phyloP scores from a whole-genome alignment of 495 filamentous ascomycete genomes.

The Tuber indicum region DNA sequence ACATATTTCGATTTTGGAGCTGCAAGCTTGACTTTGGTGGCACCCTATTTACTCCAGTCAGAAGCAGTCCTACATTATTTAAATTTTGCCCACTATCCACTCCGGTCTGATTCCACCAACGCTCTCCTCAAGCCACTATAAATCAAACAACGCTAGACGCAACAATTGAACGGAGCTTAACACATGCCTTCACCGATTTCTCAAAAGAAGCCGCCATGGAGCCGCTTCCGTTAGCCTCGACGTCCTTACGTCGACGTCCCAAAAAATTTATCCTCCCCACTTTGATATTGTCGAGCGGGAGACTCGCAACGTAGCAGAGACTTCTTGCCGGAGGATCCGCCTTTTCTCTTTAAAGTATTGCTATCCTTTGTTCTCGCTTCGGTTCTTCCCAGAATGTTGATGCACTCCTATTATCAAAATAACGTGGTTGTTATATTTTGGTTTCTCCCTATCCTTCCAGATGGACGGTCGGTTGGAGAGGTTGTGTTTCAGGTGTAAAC shows the following conservation, averaged over 20 bases:
- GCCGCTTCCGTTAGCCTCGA: constrained; percentile 31
- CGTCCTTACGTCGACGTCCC: constrained; percentile 36
- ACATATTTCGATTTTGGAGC: constrained; percentile 99
- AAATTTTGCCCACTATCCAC: constrained; percentile 8
- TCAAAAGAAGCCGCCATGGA: constrained; percentile 76
- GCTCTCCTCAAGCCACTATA: not conserved
- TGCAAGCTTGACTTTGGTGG: constrained; percentile 93
- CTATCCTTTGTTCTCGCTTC: not conserved
- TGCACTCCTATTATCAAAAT: not conserved
- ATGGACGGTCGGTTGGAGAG: not conserved
- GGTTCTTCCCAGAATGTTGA: not conserved
- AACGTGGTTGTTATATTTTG: not conserved
- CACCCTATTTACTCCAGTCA: constrained; percentile 49
- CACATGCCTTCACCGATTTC: constrained; percentile 70
- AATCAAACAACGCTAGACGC: not conserved
- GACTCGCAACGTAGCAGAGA: constrained; percentile 26
- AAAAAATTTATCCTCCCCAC: constrained; percentile 36
- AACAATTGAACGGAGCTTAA: constrained; percentile 20
- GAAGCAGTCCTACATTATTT: constrained; percentile 4
- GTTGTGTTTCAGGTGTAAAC: not conserved
- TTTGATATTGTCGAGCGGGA: constrained; percentile 25
- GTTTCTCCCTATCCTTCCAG: not conserved
- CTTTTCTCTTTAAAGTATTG: not conserved
- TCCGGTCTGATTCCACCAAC: constrained; percentile 3
- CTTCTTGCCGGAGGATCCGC: constrained; percentile 20